Base-by-base conservation (phyloP, 257 asterid species). In the Striga asiatica region DNA sequence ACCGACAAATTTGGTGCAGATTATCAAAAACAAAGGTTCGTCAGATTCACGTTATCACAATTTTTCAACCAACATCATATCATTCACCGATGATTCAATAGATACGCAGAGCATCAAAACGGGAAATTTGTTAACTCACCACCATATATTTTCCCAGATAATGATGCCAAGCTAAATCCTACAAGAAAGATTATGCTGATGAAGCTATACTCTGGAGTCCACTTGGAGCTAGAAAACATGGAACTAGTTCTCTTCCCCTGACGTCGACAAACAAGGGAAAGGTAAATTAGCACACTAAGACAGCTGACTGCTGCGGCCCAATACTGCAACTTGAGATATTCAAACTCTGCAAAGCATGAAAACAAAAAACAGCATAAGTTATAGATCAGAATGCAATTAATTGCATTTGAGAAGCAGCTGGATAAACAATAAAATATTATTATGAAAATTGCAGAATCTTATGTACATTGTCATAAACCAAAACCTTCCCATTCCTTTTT, bases 281-380 rank as follows among this genome's bases (percentile, higher is more conserved):
- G 85, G 64, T 67, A 84, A 60, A 76, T 61, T 32, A 88, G 78
- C 73, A 84, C 85, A 12, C 72, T 54, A 56, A 82, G 73, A 78
- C 95, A 81, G 70, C 81, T 67, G 46, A 81, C 76, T 35, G 79
- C 76, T 32, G 86, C 80, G 24, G 80, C 89, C 97, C 95, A 92
- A 56, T 73, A 88, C 61, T 72, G 97, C 76, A 78, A 67, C 66
- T 62, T 88, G 60, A 83, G 80, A 68, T 82, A 77, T 63, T 84
- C 86, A 49, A 84, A 69, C 69, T 82, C 99, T 88, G 83, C 43
- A 77, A 25, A 50, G 21, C 48, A 41, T 22, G 18, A 41, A 39
- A 8, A 34, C 5, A 46, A 71, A 47, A 60, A 47, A 50, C 1
- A 47, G 25, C 61, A 27, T 61, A 42, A 20, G 59, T 49, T 51